These are phyloP conservation scores for Macrolepiota albuminosa DNA, from an alignment of 768 basidiomycete species.

Conservation along the genomic window DNA sequence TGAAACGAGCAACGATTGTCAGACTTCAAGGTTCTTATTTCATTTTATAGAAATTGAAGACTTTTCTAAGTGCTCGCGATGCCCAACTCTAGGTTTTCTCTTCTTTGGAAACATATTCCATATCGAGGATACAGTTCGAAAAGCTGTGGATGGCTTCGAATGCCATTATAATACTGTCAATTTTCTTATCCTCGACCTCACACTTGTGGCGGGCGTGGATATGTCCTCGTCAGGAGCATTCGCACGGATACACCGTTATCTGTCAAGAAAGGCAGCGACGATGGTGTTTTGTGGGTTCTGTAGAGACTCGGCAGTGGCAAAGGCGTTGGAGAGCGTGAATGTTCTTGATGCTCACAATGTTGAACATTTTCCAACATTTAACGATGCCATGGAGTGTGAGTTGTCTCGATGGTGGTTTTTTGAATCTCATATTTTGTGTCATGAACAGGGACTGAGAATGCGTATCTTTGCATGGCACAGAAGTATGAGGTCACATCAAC, in stretches of 20 bases:
- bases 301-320: constrained; percentile 59
- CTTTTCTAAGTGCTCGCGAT: neutral
- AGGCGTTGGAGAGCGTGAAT: constrained; percentile 73
- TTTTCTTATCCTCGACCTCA: constrained; percentile 85
- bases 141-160: constrained; percentile 61
- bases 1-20: constrained; percentile 85
- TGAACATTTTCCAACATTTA: constrained; percentile 76
- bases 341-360: constrained; percentile 73
- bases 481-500: constrained; percentile 46
- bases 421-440: neutral
- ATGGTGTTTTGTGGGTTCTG: constrained; percentile 86
- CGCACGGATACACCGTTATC: constrained; percentile 80
- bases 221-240: constrained; percentile 95
- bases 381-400: constrained; percentile 91
- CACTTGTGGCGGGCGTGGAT: constrained; percentile 85
- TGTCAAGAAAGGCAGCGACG: constrained; percentile 70
- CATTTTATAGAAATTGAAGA: neutral
- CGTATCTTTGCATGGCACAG: constrained; percentile 66
- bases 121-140: constrained; percentile 83
- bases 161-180: constrained; percentile 77
- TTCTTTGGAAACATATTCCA: constrained; percentile 91
- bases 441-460: constrained; percentile 82
- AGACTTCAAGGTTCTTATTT: constrained; percentile 65
- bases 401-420: constrained; percentile 6
- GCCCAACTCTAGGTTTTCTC: constrained; percentile 52